Evolutionary conservation across 139 green algal genomes (phyloP), one percentile per base, ranked within the genome.

Genomic region (Ettlia oleoabundans): DNA sequence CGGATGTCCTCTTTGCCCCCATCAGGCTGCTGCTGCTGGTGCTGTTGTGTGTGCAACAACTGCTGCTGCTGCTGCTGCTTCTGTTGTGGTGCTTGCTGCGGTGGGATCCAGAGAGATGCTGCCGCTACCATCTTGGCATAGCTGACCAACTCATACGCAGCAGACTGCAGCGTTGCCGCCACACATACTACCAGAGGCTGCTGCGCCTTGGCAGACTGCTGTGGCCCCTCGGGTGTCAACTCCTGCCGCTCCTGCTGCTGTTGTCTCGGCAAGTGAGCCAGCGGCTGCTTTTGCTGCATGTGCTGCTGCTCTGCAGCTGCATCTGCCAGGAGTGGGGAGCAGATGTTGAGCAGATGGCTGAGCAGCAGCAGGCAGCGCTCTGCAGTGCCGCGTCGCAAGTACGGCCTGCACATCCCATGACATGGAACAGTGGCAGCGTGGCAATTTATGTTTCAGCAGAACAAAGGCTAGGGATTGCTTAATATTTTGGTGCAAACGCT

Each of bases 321-420:
- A 26, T n/a, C n/a, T 26, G 32, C 41, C 5, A n/a, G 47, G 22
- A 24, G 71, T 2, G 0, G 71, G 4, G 0, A 37, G 24, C 2
- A 40, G 5, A 63, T 42, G 4, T n/a, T 22, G 0, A 52, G 51
- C 67, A 94, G 82, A 5, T 78, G 70, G 47, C 58, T 28, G 63
- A 93, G 58, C 55, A 92, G 81, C 32, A 43, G 26, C 41, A 89
- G 83, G 26, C 76, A 86, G 53, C 76, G 78, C 41, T 61, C 62
- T 4, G 68, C 62, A 1, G 47, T 33, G 35, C 35, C 70, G 1
- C n/a, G 10, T 2, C 40, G 30, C 21, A 87, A 76, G 76, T 89
- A 80, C 3, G 85, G 76, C 38, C 85, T 74, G 37, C 72, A 7
- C 55, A n/a, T n/a, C n/a, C n/a, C n/a, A n/a, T n/a, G n/a, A n/a